These are phyloP conservation scores for Arthroderma sp. DNA, from an alignment of 2,329 filamentous ascomycete genomes.

Conservation along the genomic window DNA sequence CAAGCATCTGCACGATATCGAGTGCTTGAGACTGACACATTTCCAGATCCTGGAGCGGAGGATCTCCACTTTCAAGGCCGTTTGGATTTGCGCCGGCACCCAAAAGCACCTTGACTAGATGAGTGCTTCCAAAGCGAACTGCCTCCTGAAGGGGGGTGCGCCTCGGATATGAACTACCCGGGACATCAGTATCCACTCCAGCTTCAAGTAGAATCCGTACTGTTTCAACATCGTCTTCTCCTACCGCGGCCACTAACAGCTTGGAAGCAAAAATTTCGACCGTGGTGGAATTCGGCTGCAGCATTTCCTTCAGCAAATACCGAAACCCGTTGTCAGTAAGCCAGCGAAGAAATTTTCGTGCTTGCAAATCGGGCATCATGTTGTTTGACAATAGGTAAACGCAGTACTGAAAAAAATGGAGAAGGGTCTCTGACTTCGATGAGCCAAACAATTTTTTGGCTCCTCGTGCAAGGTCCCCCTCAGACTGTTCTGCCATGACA, in stretches of 20 bases:
- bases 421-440: slow-evolving; percentile 9
- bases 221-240: slow-evolving; percentile 6
- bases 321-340: slow-evolving; percentile 8
- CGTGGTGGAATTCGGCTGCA: slow-evolving; percentile 10
- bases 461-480: slow-evolving; percentile 10
- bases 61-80: background rate
- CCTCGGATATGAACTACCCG: background rate
- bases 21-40: background rate
- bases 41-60: background rate
- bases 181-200: slow-evolving; percentile 6
- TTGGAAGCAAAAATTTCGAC: slow-evolving; percentile 11
- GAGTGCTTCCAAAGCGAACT: slow-evolving; percentile 2
- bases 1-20: slow-evolving; percentile 11
- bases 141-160: slow-evolving; percentile 6
- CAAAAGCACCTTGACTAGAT: slow-evolving; percentile 7
- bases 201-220: slow-evolving; percentile 9
- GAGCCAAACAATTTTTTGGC: slow-evolving; percentile 9
- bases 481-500: slow-evolving; percentile 9
- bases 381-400: slow-evolving; percentile 13
- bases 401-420: slow-evolving; percentile 12
- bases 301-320: slow-evolving; percentile 7
- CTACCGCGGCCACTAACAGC: slow-evolving; percentile 9
- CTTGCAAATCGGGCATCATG: slow-evolving; percentile 6
- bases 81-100: slow-evolving; percentile 4
- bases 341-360: slow-evolving; percentile 10